Percentiles rank a stretch among this genome's conserved stretches.
phyloP scores from a whole-genome alignment of 306 rosid genomes.

The Biancaea sappan region DNA sequence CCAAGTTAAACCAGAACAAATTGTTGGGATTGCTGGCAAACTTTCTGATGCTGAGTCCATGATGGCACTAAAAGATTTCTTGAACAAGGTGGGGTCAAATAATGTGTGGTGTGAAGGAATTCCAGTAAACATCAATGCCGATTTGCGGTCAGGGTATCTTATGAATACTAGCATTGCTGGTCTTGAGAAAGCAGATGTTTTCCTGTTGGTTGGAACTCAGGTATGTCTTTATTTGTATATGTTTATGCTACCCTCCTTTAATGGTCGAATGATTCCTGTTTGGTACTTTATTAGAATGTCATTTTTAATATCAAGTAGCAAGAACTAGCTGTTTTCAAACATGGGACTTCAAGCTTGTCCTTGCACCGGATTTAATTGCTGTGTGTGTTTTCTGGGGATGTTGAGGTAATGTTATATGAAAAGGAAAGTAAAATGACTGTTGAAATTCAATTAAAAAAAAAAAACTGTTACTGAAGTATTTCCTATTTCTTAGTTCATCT shows the following conservation, averaged over 20 bases:
- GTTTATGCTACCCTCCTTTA: background rate
- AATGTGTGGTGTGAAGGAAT: conserved; percentile 94
- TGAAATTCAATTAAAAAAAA: conserved; percentile 1
- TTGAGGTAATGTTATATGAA: background rate
- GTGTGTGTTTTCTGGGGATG: background rate
- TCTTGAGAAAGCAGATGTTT: conserved; percentile 90
- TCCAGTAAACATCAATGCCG: conserved; percentile 66
- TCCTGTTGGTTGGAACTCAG: conserved; percentile 96
- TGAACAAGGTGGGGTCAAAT: conserved; percentile 88
- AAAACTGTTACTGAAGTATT: background rate
- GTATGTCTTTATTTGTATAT: conserved; percentile 41
- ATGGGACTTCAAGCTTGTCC: background rate
- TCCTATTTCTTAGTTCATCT: conserved; percentile 13
- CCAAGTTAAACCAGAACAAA: conserved; percentile 78
- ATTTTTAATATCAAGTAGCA: background rate
- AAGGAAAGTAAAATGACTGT: background rate
- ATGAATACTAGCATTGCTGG: conserved; percentile 86
- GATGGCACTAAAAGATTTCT: conserved; percentile 91
- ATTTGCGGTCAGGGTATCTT: conserved; percentile 87
- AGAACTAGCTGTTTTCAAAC: background rate
- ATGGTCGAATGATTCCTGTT: conserved; percentile 27
- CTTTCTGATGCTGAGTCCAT: conserved; percentile 97
- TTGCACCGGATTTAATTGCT: conserved; percentile 25
- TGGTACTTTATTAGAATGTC: background rate
- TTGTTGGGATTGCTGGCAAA: conserved; percentile 90